A percentile compares a stretch with the other conserved stretches of the same genome.
These are phyloP conservation scores for Marasmius oreades DNA, from an alignment of 1,284 basidiomycete genomes.

Conservation along the genomic window DNA sequence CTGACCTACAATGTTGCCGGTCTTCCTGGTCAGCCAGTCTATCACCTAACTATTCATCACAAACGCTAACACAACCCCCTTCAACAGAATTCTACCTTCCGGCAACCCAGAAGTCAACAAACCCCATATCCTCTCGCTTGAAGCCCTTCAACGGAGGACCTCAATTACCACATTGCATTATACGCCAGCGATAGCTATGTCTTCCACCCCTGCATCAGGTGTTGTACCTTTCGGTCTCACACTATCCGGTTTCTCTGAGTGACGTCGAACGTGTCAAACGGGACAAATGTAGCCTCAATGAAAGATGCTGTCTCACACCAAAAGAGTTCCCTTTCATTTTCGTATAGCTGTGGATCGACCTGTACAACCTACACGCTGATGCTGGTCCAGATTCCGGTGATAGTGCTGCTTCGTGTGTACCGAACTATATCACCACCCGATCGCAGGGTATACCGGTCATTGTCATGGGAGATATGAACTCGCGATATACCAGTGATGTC, in stretches of 20 bases:
- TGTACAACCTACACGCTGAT: constrained; percentile 37
- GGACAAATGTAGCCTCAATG: constrained; percentile 29
- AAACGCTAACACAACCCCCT: not conserved
- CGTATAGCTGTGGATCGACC: constrained; percentile 31
- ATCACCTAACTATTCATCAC: not conserved
- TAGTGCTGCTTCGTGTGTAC: constrained; percentile 29
- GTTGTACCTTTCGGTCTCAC: constrained; percentile 33
- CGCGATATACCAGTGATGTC: constrained; percentile 29
- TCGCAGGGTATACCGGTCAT: constrained; percentile 32
- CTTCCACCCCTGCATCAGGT: constrained; percentile 34
- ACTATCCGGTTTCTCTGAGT: constrained; percentile 31
- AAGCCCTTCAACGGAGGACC: constrained; percentile 33
- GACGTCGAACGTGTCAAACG: constrained; percentile 32
- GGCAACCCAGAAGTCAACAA: constrained; percentile 29
- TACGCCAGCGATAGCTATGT: constrained; percentile 32
- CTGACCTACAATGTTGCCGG: constrained; percentile 33
- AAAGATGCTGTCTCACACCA: constrained; percentile 35
- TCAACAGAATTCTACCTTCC: constrained; percentile 27
- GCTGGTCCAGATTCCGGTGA: constrained; percentile 32
- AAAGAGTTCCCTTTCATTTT: constrained; percentile 36
- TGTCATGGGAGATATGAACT: constrained; percentile 36
- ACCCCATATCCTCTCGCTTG: constrained; percentile 28
- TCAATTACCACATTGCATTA: constrained; percentile 35
- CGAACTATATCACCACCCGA: constrained; percentile 24
- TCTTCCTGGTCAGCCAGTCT: constrained; percentile 24